Evolutionary conservation across 2,329 filamentous ascomycete species (phyloP).

Genomic region (Ophiostoma sp.): DNA sequence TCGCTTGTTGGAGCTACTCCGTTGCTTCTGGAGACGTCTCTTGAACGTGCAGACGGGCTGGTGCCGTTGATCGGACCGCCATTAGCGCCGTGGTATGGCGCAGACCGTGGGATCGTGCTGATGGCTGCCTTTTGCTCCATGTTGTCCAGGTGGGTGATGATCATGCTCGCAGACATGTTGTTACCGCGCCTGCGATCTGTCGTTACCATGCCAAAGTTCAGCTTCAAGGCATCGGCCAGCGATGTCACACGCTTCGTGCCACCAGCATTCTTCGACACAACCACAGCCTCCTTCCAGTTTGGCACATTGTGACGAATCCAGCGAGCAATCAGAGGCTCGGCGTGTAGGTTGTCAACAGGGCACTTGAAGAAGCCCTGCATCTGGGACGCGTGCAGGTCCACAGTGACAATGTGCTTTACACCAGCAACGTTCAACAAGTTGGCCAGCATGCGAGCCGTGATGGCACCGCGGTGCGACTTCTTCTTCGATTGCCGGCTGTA

Average conservation of each 20-base stretch:
- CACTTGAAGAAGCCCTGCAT: conserved; percentile 99
- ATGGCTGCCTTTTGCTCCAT: conserved; percentile 38
- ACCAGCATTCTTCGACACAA: conserved; percentile 96
- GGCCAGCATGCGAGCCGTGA: conserved; percentile 93
- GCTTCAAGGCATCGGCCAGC: conserved; percentile 87
- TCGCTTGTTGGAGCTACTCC: neutral
- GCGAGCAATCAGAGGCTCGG: conserved; percentile 87
- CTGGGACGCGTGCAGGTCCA: conserved; percentile 94
- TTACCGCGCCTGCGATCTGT: conserved; percentile 65
- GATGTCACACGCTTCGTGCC: conserved; percentile 97
- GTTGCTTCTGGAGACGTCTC: neutral
- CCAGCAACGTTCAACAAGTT: conserved; percentile 91
- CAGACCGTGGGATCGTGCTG: conserved; percentile 17
- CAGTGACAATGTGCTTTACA: conserved; percentile 94
- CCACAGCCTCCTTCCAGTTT: conserved; percentile 85
- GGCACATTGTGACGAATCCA: conserved; percentile 90
- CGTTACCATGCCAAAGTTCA: conserved; percentile 95
- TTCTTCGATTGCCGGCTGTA: conserved; percentile 99
- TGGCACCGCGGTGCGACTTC: conserved; percentile 92
- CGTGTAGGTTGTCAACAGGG: conserved; percentile 94
- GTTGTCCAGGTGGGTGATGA: conserved; percentile 63
- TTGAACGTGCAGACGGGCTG: neutral
- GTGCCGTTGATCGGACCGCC: neutral
- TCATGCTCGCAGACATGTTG: conserved; percentile 72
- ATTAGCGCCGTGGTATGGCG: neutral